Evolutionary conservation across 2,329 filamentous ascomycete genomes (phyloP), one percentile per base, ranked within the genome.

Genomic region (Claviceps purpurea): DNA sequence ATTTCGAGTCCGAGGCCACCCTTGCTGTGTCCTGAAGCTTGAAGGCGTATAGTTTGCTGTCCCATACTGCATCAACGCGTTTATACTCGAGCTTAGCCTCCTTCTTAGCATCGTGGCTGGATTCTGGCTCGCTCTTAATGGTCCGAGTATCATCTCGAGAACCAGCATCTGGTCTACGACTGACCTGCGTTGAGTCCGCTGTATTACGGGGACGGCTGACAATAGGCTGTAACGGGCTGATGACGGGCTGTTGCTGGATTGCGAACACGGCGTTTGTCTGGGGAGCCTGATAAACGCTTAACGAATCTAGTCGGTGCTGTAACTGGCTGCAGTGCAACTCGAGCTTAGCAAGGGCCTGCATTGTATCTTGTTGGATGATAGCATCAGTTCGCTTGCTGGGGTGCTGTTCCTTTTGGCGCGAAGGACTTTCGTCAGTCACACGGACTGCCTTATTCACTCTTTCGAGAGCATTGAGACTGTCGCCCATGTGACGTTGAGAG

Each of bases 1-100:
- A 90, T 58, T 86, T 67, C 0, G 69, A 62, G n/a, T 73, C 72
- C 3, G 62, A 60, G 1, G 63, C 60, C 26, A 69, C 62, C 50
- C 78, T 71, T 14, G 74, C 69, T 6, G 74, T 79, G 45, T 78
- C 71, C 51, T 79, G 76, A 2, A 81, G 68, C 57, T 74, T 78
- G 66, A 68, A 78, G 54, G 73, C 70, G 58, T 77, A 73, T 8
- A 72, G 68, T 7, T 60, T 62, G 26, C 62, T 71, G 55, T 79
- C 75, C 76, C 76, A 79, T 1, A 79, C 68, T 57, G 73, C 71
- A 54, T 79, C 76, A 5, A 79, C 74, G 1, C 76, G 70, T 59
- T 75, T 77, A 63, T 66, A 79, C 41, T 72, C 69, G 52, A 55
- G 57, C 38, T 56, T 61, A 20, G 58, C 59, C n/a, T 51, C 52